phyloP scores from a whole-genome alignment of 2,329 filamentous ascomycete genomes.

The Herpotrichia juniperi region DNA sequence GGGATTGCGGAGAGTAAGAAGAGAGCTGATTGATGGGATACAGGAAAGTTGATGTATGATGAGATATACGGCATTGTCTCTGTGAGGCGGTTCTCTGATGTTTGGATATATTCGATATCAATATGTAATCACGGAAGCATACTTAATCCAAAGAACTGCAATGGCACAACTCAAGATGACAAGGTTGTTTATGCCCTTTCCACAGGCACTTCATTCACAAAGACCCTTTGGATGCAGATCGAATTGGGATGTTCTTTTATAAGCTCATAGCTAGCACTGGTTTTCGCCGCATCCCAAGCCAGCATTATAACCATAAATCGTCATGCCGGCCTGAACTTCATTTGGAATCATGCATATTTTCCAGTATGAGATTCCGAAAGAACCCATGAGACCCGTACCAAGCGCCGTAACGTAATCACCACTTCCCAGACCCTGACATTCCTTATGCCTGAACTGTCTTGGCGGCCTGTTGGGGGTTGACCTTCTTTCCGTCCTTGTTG shows the following conservation, averaged over 20 bases:
- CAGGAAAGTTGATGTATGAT: slow-evolving; percentile 8
- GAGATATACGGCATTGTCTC: background rate
- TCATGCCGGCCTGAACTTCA: slow-evolving; percentile 36
- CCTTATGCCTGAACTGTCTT: slow-evolving; percentile 48
- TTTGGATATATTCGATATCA: slow-evolving; percentile 6
- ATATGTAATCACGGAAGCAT: too few relatives aligned
- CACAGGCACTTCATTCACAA: background rate
- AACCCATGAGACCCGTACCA: slow-evolving; percentile 41
- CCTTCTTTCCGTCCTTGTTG: slow-evolving; percentile 99
- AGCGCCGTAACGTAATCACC: slow-evolving; percentile 41
- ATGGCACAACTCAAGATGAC: background rate
- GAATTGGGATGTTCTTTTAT: slow-evolving; percentile 43
- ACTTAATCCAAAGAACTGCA: too few relatives aligned
- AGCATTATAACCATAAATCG: slow-evolving; percentile 38
- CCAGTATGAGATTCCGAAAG: slow-evolving; percentile 42
- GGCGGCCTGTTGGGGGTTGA: slow-evolving; percentile 85
- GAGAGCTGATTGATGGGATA: slow-evolving; percentile 46
- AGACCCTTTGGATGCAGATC: slow-evolving; percentile 30
- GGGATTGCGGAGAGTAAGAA: slow-evolving; percentile 46
- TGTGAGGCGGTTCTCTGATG: background rate
- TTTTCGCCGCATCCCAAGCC: slow-evolving; percentile 33
- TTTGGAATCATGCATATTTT: slow-evolving; percentile 43
- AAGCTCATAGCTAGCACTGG: slow-evolving; percentile 43
- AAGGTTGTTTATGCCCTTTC: background rate
- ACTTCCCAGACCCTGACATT: slow-evolving; percentile 14